Evolutionary conservation across 1,139 yeast genomes (phyloP), one percentile per base, ranked within the genome.

Genomic region (Debaryomycetaceae sp.): DNA sequence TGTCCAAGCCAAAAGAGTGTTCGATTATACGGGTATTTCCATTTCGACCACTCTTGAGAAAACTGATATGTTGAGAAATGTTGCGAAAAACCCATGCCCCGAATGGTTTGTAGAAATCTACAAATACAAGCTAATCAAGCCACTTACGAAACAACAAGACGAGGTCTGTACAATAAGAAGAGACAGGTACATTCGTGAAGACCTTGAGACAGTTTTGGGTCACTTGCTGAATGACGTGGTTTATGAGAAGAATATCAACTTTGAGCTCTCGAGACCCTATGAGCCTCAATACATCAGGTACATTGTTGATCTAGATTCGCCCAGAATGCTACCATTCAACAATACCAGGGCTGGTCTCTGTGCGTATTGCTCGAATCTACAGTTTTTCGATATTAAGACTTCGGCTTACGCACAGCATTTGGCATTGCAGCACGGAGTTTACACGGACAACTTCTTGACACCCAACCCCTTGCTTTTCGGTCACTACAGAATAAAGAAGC

Each of bases 381-480:
- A 44, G 33, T 63, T 63, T 48, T 55, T 51, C 48, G 59, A 62
- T 41, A 51, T 63, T 41, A 62, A 61, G 45, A 61, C 59, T 9
- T 60, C 63, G 5, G 53, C 58, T 27, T 63, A 63, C 43, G 58
- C 62, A 0, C 66, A 61, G 40, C 68, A 63, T 46, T 50, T 63
- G 42, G 57, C 62, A 13, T 54, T 55, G 34, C 49, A 50, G 33
- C 67, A 63, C 43, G 68, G 68, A 1, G 49, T 63, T 17, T 54
- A 51, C 40, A 49, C 59, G 24, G 57, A 56, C 42, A 49, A 52
- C 41, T 57, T 45, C 42, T 44, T 57, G 50, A 54, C 56, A 5
- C 62, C 62, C 9, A 53, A 56, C 43, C 54, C 57, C 2, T 48
- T 52, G 42, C 51, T 43, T 8, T 44, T 44, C 37, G 48, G 48